Base-by-base conservation (phyloP, 2,329 filamentous ascomycete species). In the Penicillium sp. region DNA sequence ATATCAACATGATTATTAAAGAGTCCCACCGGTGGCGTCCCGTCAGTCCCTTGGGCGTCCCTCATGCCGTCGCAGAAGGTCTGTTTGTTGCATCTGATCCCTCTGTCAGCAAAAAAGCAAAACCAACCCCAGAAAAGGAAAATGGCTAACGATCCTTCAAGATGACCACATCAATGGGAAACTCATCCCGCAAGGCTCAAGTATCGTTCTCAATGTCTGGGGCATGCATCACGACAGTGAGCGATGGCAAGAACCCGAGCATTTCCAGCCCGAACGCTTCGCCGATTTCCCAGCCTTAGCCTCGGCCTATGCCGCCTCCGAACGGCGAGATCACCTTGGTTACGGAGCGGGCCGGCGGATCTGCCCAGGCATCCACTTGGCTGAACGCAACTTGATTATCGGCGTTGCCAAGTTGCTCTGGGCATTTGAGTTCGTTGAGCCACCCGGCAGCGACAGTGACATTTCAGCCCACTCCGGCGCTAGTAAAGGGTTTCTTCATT, bases 331-430 rank as follows among this genome's bases (percentile, higher is more conserved):
- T 6, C 41, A 52, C 7, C 10, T 45, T 18, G 41, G 41, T 25
- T 39, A 46, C 23, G 50, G 50, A 1, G 32, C 50, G 31, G 50
- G 34, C 31, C 41, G 49, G 2, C 32, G 50, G 9, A 38, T 51
- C 25, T 51, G 49, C 8, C 32, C 49, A 6, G 41, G 25, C n/a
- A 52, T 52, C 6, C 50, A 52, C 40, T 18, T 46, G 13, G 50
- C 50, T 12, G 50, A 52, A 23, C 23, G 41, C 8, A 46, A 52
- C 16, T 35, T 39, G 6, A 37, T 46, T 13, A 29, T 46, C 2
- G 15, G 16, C 1, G 12, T 52, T 23, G 40, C 41, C 25, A 52
- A 46, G n/a, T 15, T 52, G n/a, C n/a, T 52, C 15, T 52, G 34
- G 50, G 25, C 40, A 7, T 52, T 52, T n/a, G 31, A 45, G 9